Evolutionary conservation across 768 basidiomycete genomes (phyloP).

Genomic region (Trametes sanguinea): DNA sequence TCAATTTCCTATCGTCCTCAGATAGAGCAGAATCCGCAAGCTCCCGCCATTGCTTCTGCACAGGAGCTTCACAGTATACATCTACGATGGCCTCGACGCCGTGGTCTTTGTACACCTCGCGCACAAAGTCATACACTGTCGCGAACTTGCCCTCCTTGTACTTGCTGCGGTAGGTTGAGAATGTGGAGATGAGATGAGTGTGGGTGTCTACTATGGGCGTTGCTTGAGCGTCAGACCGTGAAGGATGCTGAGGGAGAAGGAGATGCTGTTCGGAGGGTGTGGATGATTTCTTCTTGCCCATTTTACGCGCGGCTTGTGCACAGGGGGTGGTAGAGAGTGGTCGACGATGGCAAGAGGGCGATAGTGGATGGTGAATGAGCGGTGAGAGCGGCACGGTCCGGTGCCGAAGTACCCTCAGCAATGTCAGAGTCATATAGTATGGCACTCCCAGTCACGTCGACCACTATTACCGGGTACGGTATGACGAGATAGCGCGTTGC

Average conservation of each 20-base stretch:
- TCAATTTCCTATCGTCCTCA: conserved; percentile 44
- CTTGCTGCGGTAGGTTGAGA: conserved; percentile 55
- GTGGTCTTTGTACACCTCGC: conserved; percentile 56
- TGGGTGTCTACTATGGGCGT: conserved; percentile 76
- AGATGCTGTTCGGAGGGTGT: conserved; percentile 39
- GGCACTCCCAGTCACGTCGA: neutral
- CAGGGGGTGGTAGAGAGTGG: neutral
- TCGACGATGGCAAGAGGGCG: neutral
- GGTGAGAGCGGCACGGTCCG: conserved; percentile 1
- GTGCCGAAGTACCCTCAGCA: conserved; percentile 1
- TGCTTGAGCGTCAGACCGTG: conserved; percentile 6
- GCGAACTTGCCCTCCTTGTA: conserved; percentile 59
- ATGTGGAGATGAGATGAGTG: conserved; percentile 81
- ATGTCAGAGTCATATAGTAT: neutral
- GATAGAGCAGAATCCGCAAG: conserved; percentile 71
- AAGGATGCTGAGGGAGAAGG: conserved; percentile 33
- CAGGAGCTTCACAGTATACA: conserved; percentile 87
- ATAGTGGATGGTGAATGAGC: neutral
- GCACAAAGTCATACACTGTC: conserved; percentile 70
- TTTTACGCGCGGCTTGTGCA: conserved; percentile 19
- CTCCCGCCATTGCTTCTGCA: conserved; percentile 61
- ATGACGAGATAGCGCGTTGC: too few relatives aligned
- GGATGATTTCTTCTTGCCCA: conserved; percentile 43
- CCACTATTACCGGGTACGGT: too few relatives aligned
- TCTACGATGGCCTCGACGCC: conserved; percentile 73